These are phyloP conservation scores for Talaromyces adpressus DNA, from an alignment of 495 filamentous ascomycete species.

Conservation along the genomic window DNA sequence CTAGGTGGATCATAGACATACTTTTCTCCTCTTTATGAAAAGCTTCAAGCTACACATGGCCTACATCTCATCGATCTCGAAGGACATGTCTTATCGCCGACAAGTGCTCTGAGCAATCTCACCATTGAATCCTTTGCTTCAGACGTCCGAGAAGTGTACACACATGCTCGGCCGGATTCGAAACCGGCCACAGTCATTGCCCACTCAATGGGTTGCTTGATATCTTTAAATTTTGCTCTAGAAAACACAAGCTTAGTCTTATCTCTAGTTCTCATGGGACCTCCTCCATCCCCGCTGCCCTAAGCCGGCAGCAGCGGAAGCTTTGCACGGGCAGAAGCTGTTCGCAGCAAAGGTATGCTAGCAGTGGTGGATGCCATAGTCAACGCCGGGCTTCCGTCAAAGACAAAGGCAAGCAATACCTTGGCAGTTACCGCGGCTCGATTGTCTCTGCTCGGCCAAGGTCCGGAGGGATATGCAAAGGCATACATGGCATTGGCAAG, in stretches of 20 bases:
- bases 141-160: constrained; percentile 29
- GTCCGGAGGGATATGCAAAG: constrained; percentile 50
- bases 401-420: constrained; percentile 26
- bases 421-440: constrained; percentile 32
- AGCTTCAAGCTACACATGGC: constrained; percentile 14
- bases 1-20: constrained; percentile 32
- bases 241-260: constrained; percentile 23
- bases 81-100: constrained; percentile 43
- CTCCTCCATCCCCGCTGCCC: constrained; percentile 29
- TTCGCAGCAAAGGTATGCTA: constrained; percentile 35
- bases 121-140: constrained; percentile 30
- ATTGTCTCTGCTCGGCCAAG: constrained; percentile 33
- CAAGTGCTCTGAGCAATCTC: constrained; percentile 27
- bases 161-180: constrained; percentile 6
- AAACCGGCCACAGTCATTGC: constrained; percentile 23
- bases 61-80: constrained; percentile 41
- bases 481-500: constrained; percentile 42
- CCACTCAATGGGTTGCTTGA: constrained; percentile 35
- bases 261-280: constrained; percentile 31
- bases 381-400: constrained; percentile 23
- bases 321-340: constrained; percentile 29
- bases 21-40: constrained; percentile 27
- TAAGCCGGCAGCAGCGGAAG: constrained; percentile 34
- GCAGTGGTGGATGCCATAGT: constrained; percentile 29
- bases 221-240: constrained; percentile 28